Evolutionary conservation across 768 basidiomycete species (phyloP).

Genomic region (Boletus insuetus): DNA sequence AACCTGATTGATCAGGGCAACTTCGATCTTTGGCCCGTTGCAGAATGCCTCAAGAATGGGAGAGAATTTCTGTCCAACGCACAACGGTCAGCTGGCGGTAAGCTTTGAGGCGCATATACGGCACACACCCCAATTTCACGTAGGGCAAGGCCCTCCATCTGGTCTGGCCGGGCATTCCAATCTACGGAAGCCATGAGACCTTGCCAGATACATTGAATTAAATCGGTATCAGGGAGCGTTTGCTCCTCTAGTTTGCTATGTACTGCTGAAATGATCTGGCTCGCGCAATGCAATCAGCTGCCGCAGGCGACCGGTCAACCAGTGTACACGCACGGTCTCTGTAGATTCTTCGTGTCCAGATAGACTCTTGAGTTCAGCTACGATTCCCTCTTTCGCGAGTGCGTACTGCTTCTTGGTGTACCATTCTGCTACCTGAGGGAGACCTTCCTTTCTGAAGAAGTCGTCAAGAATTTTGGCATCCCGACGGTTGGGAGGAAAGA

Average conservation of each 20-base stretch:
- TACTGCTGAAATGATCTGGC: slow-evolving; percentile 73
- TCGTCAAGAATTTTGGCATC: slow-evolving; percentile 73
- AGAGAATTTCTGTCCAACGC: slow-evolving; percentile 65
- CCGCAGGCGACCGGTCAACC: not conserved
- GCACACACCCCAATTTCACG: slow-evolving; percentile 79
- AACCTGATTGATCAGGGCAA: slow-evolving; percentile 91
- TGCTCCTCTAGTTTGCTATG: slow-evolving; percentile 70
- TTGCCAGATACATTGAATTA: slow-evolving; percentile 89
- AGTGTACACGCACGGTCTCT: slow-evolving; percentile 54
- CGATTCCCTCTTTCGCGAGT: slow-evolving; percentile 74
- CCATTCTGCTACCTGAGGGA: slow-evolving; percentile 87
- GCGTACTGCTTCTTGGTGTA: slow-evolving; percentile 88
- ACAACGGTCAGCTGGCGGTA: not conserved
- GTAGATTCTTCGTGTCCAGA: slow-evolving; percentile 65
- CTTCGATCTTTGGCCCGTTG: slow-evolving; percentile 83
- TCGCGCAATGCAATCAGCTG: slow-evolving; percentile 11
- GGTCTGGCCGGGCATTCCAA: slow-evolving; percentile 87
- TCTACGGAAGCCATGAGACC: slow-evolving; percentile 86
- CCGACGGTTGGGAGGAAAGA: slow-evolving; percentile 86
- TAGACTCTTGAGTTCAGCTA: slow-evolving; percentile 65
- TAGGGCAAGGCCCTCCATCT: slow-evolving; percentile 85
- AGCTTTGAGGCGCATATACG: not conserved
- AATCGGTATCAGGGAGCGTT: slow-evolving; percentile 81
- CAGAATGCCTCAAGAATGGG: slow-evolving; percentile 90
- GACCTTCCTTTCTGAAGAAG: slow-evolving; percentile 78